Conservation (phyloP, 2,329 filamentous ascomycete genomes). For the Fusarium nelsonii region DNA sequence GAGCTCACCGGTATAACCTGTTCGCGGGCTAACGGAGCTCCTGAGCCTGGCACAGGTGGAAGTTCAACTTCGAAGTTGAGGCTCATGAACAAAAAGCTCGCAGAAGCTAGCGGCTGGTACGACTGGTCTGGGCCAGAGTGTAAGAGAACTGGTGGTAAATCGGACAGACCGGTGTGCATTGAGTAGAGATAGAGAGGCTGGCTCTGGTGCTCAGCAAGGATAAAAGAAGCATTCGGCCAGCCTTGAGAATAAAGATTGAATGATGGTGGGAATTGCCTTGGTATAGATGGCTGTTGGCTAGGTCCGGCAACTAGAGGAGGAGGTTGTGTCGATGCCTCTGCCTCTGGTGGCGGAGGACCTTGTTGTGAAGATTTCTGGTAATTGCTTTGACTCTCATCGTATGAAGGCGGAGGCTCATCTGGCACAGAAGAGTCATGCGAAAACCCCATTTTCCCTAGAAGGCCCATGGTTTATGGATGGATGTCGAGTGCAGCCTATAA, state of each 20-base stretch:
- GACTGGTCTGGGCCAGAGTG: slow-evolving; percentile 39
- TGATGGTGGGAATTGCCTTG: slow-evolving; percentile 36
- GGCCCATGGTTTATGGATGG: slow-evolving; percentile 5
- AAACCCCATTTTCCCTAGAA: not conserved
- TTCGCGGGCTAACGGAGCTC: slow-evolving; percentile 25
- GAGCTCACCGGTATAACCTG: slow-evolving; percentile 15
- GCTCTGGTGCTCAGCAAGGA: slow-evolving; percentile 37
- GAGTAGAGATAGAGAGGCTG: slow-evolving; percentile 41
- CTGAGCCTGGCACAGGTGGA: slow-evolving; percentile 33
- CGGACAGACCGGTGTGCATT: slow-evolving; percentile 25
- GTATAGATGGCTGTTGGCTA: slow-evolving; percentile 7
- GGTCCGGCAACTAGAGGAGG: slow-evolving; percentile 3
- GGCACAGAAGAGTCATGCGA: slow-evolving; percentile 12
- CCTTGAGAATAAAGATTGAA: slow-evolving; percentile 41
- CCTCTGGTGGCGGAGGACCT: not conserved
- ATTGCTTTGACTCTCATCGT: slow-evolving; percentile 19
- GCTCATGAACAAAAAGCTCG: slow-evolving; percentile 30
- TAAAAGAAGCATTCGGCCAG: slow-evolving; percentile 15
- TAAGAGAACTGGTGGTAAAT: slow-evolving; percentile 36
- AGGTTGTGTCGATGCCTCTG: not conserved
- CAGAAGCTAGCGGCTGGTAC: slow-evolving; percentile 38
- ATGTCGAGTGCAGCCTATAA: not conserved
- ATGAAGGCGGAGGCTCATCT: slow-evolving; percentile 29
- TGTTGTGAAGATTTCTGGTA: slow-evolving; percentile 2
- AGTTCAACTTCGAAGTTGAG: slow-evolving; percentile 38